Evolutionary conservation across 257 asterid genomes (phyloP).

Genomic region (Solanum dulcamara): DNA sequence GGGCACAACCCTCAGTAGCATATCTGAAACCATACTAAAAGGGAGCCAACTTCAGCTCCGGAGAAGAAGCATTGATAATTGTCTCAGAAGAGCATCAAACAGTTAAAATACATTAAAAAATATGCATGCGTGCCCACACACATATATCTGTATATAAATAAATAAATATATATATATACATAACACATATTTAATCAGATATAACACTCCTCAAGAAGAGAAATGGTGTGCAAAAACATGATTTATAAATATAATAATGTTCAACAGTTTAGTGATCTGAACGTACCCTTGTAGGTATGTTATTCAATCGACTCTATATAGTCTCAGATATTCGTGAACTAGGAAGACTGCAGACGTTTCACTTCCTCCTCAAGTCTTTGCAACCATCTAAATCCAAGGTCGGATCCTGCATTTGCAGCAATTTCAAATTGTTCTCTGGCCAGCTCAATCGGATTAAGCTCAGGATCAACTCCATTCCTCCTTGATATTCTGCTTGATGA

Average conservation of each 20-base stretch:
- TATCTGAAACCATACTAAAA: not conserved
- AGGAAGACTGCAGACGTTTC: conserved; percentile 19
- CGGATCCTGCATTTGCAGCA: conserved; percentile 81
- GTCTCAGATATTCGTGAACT: not conserved
- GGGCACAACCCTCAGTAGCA: not conserved
- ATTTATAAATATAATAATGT: not conserved
- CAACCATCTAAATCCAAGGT: conserved; percentile 89
- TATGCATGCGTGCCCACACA: not conserved
- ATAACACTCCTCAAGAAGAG: not conserved
- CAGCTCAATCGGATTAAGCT: conserved; percentile 48
- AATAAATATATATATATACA: no score
- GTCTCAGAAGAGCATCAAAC: not conserved
- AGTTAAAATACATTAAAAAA: not conserved
- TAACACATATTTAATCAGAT: not conserved
- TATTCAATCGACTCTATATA: not conserved
- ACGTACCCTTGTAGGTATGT: not conserved
- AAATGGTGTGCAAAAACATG: not conserved
- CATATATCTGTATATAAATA: not conserved
- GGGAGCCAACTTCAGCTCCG: not conserved
- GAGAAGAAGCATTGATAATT: not conserved
- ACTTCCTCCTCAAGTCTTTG: conserved; percentile 59
- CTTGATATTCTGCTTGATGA: conserved; percentile 17
- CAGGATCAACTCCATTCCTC: conserved; percentile 7
- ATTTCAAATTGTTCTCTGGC: conserved; percentile 69
- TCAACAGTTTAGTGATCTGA: not conserved